Conservation (phyloP, 164 flowering plant genomes). For the Liquidambar formosana region DNA sequence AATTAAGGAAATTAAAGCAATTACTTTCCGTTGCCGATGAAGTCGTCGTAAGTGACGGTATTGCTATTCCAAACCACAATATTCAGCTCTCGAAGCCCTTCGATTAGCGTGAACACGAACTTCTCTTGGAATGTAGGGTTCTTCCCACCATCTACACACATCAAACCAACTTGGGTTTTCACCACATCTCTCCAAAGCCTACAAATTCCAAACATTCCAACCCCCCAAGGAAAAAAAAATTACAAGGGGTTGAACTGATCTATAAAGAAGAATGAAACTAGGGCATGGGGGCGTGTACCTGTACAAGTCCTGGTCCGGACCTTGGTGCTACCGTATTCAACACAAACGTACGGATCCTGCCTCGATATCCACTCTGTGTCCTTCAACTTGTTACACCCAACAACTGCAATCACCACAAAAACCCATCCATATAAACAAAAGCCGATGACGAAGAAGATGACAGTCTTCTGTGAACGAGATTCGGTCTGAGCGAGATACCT, state of each 20-base stretch:
- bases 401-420: slow-evolving; percentile 50
- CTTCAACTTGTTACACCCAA: slow-evolving; percentile 72
- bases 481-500: too few species aligned
- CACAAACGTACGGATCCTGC: slow-evolving; percentile 90
- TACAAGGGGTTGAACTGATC: too few species aligned
- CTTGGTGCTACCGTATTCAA: slow-evolving; percentile 76
- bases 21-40: slow-evolving; percentile 88
- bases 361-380: slow-evolving; percentile 95
- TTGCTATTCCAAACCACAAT: slow-evolving; percentile 87
- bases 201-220: not conserved
- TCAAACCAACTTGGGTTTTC: slow-evolving; percentile 1
- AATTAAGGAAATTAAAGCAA: not conserved
- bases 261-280: not conserved
- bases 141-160: slow-evolving; percentile 69
- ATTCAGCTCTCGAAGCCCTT: slow-evolving; percentile 70
- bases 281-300: slow-evolving; percentile 35
- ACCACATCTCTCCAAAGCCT: not conserved
- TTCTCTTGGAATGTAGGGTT: slow-evolving; percentile 88
- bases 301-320: slow-evolving; percentile 82
- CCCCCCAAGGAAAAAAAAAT: not conserved
- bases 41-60: slow-evolving; percentile 67
- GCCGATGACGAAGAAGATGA: not conserved
- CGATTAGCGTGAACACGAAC: slow-evolving; percentile 62
- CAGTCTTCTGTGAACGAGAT: too few species aligned
- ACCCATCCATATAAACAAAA: not conserved